phyloP scores from a whole-genome alignment of 2,329 filamentous ascomycete species.

The Nemania diffusa region DNA sequence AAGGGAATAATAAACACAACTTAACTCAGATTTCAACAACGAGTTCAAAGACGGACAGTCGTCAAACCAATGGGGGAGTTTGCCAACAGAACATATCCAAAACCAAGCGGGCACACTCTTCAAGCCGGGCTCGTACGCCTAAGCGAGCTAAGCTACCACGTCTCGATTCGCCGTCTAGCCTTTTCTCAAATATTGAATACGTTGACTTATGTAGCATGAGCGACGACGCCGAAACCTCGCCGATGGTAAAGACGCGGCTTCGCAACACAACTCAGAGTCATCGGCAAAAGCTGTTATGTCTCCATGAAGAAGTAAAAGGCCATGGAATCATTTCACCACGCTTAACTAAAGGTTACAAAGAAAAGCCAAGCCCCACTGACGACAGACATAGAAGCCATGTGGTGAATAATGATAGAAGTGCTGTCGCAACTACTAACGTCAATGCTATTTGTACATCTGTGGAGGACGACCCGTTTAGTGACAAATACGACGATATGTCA shows the following conservation, averaged over 20 bases:
- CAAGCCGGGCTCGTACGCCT: neutral
- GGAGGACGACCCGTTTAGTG: constrained; percentile 17
- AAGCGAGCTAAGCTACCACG: constrained; percentile 22
- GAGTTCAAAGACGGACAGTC: neutral
- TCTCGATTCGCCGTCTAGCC: constrained; percentile 5
- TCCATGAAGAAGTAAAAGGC: constrained; percentile 32
- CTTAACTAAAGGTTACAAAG: constrained; percentile 28
- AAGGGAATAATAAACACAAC: constrained; percentile 4
- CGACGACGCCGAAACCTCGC: constrained; percentile 27
- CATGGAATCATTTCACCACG: constrained; percentile 15
- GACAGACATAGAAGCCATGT: neutral
- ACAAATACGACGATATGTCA: constrained; percentile 32
- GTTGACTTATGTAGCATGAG: constrained; percentile 42
- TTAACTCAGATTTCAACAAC: neutral
- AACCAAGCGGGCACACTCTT: constrained; percentile 10
- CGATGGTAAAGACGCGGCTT: neutral
- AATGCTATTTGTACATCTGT: neutral
- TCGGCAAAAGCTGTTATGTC: constrained; percentile 21
- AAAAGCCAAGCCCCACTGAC: neutral
- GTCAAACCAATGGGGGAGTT: neutral
- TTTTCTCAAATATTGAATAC: constrained; percentile 41
- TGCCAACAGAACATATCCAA: neutral
- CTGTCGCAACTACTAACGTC: neutral
- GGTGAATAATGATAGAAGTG: neutral
- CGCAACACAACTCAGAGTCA: constrained; percentile 4